Evolutionary conservation across 805 yeast genomes (phyloP).

Genomic region (Wickerhamiella spandovensis): DNA sequence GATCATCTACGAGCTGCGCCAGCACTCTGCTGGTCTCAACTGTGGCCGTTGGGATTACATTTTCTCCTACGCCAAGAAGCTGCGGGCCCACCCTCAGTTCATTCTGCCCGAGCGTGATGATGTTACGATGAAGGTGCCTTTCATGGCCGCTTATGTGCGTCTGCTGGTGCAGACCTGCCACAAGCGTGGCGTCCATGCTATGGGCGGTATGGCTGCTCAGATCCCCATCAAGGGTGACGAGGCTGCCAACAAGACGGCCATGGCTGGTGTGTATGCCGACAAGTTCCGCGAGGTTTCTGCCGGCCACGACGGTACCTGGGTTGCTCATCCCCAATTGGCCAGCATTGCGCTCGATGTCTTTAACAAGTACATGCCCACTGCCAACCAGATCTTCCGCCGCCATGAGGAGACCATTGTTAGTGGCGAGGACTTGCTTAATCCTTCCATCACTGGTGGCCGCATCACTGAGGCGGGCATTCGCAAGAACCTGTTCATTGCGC

Average conservation of each 20-base stretch:
- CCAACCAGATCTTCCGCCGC: conserved; percentile 51
- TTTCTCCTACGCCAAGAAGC: conserved; percentile 53
- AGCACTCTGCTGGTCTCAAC: conserved; percentile 59
- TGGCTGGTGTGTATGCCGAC: conserved; percentile 56
- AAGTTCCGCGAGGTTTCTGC: conserved; percentile 53
- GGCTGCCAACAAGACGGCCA: conserved; percentile 45
- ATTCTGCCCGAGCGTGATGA: conserved; percentile 57
- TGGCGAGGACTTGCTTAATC: conserved; percentile 48
- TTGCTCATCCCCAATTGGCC: conserved; percentile 63
- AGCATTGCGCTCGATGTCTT: conserved; percentile 52
- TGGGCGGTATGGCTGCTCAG: conserved; percentile 74
- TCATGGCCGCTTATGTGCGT: conserved; percentile 54
- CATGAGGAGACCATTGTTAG: conserved; percentile 37
- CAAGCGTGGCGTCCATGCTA: conserved; percentile 59
- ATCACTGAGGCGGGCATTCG: conserved; percentile 57
- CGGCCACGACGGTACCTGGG: conserved; percentile 71
- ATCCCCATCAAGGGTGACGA: conserved; percentile 57
- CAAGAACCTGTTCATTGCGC: conserved; percentile 47
- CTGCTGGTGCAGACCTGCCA: conserved; percentile 56
- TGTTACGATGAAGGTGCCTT: conserved; percentile 56
- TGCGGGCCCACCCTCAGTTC: conserved; percentile 48
- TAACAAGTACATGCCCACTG: conserved; percentile 64
- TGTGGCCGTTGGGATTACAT: conserved; percentile 73
- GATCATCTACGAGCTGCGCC: conserved; percentile 58
- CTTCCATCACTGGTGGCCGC: conserved; percentile 42